phyloP scores from a whole-genome alignment of 257 asterid genomes.

The Ajuga chamaepitys region DNA sequence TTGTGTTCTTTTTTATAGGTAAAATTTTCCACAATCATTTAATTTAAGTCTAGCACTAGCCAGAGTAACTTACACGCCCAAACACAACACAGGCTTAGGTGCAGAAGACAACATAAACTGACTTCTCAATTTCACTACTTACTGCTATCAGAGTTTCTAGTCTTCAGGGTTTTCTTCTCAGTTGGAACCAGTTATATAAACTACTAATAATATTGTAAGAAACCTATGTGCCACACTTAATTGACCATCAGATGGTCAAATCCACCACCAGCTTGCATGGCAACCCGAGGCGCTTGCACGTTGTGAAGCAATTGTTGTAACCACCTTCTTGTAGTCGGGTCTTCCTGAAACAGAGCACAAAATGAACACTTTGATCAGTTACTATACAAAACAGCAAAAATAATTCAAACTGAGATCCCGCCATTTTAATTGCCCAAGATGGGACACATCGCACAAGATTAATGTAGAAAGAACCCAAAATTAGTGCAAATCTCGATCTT shows the following conservation, averaged over 20 bases:
- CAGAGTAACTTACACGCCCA: too few relatives aligned
- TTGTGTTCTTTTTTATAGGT: too few relatives aligned
- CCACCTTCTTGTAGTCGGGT: constrained; percentile 85
- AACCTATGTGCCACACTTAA: not conserved
- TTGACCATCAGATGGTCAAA: constrained; percentile 64
- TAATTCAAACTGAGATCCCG: too few relatives aligned
- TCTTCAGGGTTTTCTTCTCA: not conserved
- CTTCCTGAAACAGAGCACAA: constrained; percentile 46
- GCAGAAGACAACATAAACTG: too few relatives aligned
- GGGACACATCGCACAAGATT: too few relatives aligned
- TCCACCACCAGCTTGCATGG: constrained; percentile 60
- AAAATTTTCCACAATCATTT: too few relatives aligned
- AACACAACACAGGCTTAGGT: not conserved
- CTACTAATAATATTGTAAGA: not conserved
- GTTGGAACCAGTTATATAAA: not conserved
- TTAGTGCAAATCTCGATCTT: too few relatives aligned
- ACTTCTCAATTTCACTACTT: too few relatives aligned
- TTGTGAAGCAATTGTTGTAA: constrained; percentile 72
- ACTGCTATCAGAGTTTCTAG: too few relatives aligned
- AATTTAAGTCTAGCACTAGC: too few relatives aligned
- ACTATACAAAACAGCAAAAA: not conserved
- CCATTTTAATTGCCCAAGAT: too few relatives aligned
- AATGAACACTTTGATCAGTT: not conserved
- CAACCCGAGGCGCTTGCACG: constrained; percentile 71
- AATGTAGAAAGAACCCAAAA: too few relatives aligned